Evolutionary conservation across 192 early-diverging fungal genomes (phyloP), one percentile per base, ranked within the genome.

Genomic region (Gaertneriomyces sp.): DNA sequence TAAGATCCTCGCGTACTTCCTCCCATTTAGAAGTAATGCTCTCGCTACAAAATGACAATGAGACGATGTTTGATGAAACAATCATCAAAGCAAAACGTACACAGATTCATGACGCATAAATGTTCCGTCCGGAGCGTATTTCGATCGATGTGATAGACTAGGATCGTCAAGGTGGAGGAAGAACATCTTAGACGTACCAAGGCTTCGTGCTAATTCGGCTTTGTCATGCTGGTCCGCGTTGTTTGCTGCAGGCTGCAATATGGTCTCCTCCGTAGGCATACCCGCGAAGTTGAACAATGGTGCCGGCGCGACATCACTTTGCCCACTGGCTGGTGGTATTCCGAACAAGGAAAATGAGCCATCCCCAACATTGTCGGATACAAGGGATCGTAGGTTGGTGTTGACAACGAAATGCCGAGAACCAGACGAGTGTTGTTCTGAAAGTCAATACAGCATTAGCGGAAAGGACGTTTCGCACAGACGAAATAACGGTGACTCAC

Each of bases 11-110:
- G 5, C 79, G 69, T 14, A 64, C 72, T 46, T 78, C 74, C 61
- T 87, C 78, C 83, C 83, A 87, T 19, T 78, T 49, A 5, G 71
- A 56, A 16, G 74, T 80, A 25, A 87, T 76, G 53, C 86, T 75
- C 50, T 81, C 85, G 53, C 84, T 86, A 49, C 11, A 63, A 67
- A 51, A 6, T 51, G 4, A 51, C 49, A 51, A 6, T 51, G 3
- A 6, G n/a, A 20, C 6, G 6, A 17, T 51, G n/a, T 51, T 51
- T 0, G 49, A 51, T 51, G 6, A 6, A 6, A 51, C n/a, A 51
- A 17, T 6, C n/a, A 38, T 4, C 54, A 56, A 56, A 4, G 25
- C 1, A 16, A 54, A 59, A 66, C 61, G 16, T 74, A 74, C 69
- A 64, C 59, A 19, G 72, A 61, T 19, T 74, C 53, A 7, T 54